These are phyloP conservation scores for Gossypium laxum DNA, from an alignment of 441 rosid genomes.

Conservation along the genomic window DNA sequence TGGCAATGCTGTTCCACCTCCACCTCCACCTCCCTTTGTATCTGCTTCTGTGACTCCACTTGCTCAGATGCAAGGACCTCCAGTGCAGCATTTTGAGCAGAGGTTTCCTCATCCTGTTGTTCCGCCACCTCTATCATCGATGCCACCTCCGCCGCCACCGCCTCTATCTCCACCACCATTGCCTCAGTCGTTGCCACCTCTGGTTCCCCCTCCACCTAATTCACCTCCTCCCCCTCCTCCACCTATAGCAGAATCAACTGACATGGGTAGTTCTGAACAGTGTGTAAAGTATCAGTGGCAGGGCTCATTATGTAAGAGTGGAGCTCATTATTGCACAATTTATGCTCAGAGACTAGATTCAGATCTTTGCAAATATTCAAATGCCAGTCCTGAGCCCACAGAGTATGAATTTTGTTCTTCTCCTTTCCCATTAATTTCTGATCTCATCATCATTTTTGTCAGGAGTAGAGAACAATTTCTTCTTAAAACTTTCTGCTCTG, in stretches of 20 bases:
- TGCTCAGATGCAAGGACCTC: constrained; percentile 58
- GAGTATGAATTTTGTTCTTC: constrained; percentile 43
- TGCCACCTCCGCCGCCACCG: constrained; percentile 44
- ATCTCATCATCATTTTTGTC: constrained; percentile 8
- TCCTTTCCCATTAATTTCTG: constrained; percentile 7
- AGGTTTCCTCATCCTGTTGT: constrained; percentile 39
- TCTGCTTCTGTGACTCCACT: constrained; percentile 72
- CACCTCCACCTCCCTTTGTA: constrained; percentile 41
- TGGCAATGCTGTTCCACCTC: constrained; percentile 37
- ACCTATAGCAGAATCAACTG: constrained; percentile 32
- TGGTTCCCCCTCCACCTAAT: constrained; percentile 73
- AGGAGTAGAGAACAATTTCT: not conserved
- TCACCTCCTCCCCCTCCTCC: constrained; percentile 72
- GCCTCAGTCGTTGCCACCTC: constrained; percentile 62
- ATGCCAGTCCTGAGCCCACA: constrained; percentile 60
- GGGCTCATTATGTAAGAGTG: constrained; percentile 78
- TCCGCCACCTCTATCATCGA: constrained; percentile 40
- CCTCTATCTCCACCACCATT: constrained; percentile 51
- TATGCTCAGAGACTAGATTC: constrained; percentile 62
- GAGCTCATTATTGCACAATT: constrained; percentile 75
- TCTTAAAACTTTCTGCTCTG: constrained; percentile 6
- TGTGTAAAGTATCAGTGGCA: constrained; percentile 53
- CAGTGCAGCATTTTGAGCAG: constrained; percentile 54
- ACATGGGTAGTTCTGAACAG: constrained; percentile 34
- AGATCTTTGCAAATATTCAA: constrained; percentile 62